A percentile compares a stretch with the other conserved stretches of the same genome.
phyloP scores from a whole-genome alignment of 2,329 filamentous ascomycete genomes.

The Aspergillus proliferans region DNA sequence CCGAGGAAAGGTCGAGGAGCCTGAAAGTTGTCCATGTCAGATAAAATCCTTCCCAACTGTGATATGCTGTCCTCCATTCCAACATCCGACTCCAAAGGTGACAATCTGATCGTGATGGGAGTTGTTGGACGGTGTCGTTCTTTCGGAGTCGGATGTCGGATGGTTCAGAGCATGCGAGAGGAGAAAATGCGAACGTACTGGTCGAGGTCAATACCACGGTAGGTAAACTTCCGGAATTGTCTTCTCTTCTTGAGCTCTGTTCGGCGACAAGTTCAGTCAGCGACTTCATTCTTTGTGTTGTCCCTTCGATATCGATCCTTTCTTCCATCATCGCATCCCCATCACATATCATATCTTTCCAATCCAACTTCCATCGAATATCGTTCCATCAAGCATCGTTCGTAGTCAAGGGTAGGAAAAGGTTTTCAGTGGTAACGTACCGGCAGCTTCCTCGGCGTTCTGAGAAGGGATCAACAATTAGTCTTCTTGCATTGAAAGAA shows the following conservation, averaged over 20 bases:
- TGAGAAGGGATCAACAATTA: constrained; percentile 37
- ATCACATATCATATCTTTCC: constrained; percentile 4
- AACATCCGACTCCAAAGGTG: constrained; percentile 5
- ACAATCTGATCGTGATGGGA: not conserved
- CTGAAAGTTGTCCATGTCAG: constrained; percentile 47
- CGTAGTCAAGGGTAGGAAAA: constrained; percentile 12
- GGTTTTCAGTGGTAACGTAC: constrained; percentile 42
- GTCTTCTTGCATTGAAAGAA: constrained; percentile 1
- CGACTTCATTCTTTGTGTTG: constrained; percentile 11
- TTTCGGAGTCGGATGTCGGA: constrained; percentile 10
- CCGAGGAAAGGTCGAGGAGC: constrained; percentile 96
- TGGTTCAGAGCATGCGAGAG: constrained; percentile 7
- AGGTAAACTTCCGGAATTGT: constrained; percentile 99
- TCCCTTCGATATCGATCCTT: constrained; percentile 2
- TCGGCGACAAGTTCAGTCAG: constrained; percentile 26
- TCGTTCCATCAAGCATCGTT: constrained; percentile 2
- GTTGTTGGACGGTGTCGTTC: constrained; percentile 1
- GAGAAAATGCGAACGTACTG: constrained; percentile 63
- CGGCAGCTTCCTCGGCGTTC: constrained; percentile 95
- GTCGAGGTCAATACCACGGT: constrained; percentile 98
- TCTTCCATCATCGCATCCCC: constrained; percentile 2
- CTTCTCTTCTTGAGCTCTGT: constrained; percentile 98
- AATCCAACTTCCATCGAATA: not conserved
- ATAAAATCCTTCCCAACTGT: constrained; percentile 20
- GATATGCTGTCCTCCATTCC: not conserved